A percentile compares a stretch with the other conserved stretches of the same genome.
These are phyloP conservation scores for Phytophthora pseudosyringae DNA, from an alignment of 352 stramenopile genomes.

Conservation along the genomic window DNA sequence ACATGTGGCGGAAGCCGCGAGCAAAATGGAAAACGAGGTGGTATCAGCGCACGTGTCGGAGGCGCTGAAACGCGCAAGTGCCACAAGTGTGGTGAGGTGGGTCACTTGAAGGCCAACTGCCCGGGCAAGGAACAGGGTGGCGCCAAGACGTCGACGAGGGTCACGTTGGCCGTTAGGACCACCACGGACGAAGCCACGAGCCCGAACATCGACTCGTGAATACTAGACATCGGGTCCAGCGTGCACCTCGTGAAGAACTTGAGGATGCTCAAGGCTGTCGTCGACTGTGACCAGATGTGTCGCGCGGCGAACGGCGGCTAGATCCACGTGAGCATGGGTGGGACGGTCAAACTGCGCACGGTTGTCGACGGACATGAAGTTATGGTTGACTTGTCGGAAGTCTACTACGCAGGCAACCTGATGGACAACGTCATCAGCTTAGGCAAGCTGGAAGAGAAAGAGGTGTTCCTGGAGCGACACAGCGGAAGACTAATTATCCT, in stretches of 20 bases:
- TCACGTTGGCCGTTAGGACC: conserved; percentile 1
- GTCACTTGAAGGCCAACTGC: conserved; percentile 1
- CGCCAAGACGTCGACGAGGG: neutral
- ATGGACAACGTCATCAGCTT: neutral
- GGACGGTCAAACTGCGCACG: neutral
- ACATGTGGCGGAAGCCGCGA: neutral
- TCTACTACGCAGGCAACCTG: conserved; percentile 4
- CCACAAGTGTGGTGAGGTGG: conserved; percentile 4
- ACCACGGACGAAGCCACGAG: neutral
- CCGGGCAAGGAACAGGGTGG: neutral
- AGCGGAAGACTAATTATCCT: too few relatives aligned
- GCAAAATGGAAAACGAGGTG: neutral
- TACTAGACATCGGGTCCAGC: conserved; percentile 18
- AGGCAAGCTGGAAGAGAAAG: neutral
- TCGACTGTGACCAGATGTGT: conserved; percentile 7
- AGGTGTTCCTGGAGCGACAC: neutral
- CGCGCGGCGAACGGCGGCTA: neutral
- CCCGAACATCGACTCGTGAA: conserved; percentile 4
- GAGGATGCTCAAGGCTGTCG: conserved; percentile 4
- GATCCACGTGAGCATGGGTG: neutral
- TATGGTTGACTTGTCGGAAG: conserved; percentile 6
- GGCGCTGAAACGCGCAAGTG: conserved; percentile 2
- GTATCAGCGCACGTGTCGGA: neutral
- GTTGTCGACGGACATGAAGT: conserved; percentile 3
- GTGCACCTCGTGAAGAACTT: conserved; percentile 14